phyloP scores from a whole-genome alignment of 805 yeast genomes.

The Aciculoconidium aculeatum region DNA sequence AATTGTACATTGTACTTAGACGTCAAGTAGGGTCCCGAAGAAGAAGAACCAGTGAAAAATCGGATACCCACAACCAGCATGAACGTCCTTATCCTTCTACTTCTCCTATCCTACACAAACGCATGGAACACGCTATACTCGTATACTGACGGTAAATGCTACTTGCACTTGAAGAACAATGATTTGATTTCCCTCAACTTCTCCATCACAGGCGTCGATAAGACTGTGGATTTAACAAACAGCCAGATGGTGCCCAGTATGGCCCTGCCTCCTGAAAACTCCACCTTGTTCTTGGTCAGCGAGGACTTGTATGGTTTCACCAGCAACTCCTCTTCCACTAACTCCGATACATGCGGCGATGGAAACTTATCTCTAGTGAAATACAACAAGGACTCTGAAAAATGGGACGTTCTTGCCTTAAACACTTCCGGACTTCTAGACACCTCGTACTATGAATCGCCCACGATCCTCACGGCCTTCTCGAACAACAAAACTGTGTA shows the following conservation, averaged over 20 bases:
- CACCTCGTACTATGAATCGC: constrained; percentile 23
- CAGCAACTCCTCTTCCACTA: constrained; percentile 3
- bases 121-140: constrained; percentile 33
- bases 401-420: constrained; percentile 18
- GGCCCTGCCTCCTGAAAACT: constrained; percentile 27
- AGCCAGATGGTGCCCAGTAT: constrained; percentile 17
- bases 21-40: too few species aligned
- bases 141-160: constrained; percentile 26
- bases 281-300: constrained; percentile 26
- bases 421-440: constrained; percentile 21
- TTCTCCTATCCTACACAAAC: not conserved
- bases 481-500: constrained; percentile 34
- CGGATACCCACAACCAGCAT: not conserved
- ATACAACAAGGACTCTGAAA: constrained; percentile 12
- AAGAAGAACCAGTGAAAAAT: too few species aligned
- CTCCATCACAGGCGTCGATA: constrained; percentile 25
- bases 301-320: constrained; percentile 25
- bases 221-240: constrained; percentile 13
- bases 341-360: constrained; percentile 20
- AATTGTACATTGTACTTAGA: too few species aligned
- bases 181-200: constrained; percentile 32
- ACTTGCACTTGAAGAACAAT: constrained; percentile 30
- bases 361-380: constrained; percentile 20
- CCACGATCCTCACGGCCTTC: constrained; percentile 40
- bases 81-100: constrained; percentile 1